Evolutionary conservation across 371 early-diverging fungal genomes (phyloP).

Genomic region (Actinomortierella ambigua): DNA sequence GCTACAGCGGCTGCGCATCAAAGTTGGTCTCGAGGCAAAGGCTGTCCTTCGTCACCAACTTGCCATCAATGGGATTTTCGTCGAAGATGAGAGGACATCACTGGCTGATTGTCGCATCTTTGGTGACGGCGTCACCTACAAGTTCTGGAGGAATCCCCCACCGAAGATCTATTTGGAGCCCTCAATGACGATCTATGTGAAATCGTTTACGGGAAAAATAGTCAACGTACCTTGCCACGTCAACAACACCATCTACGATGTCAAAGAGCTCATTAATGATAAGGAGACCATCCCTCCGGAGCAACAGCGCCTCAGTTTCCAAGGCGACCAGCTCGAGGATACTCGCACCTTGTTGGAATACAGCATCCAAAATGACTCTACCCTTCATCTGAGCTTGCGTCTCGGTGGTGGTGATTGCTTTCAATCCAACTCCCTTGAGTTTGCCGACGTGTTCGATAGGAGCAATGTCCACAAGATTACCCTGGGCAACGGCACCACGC

Average conservation of each 20-base stretch:
- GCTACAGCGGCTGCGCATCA: not conserved
- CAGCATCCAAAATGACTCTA: slow-evolving; percentile 68
- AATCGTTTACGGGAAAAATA: not conserved
- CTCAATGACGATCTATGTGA: not conserved
- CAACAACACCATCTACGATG: slow-evolving; percentile 62
- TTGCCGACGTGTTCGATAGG: no score
- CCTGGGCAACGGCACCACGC: no score
- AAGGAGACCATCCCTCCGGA: slow-evolving; percentile 50
- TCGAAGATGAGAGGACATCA: slow-evolving; percentile 7
- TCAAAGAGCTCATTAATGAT: slow-evolving; percentile 72
- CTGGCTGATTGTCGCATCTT: slow-evolving; percentile 7
- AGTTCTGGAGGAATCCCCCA: not conserved
- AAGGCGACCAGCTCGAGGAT: slow-evolving; percentile 89
- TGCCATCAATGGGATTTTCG: slow-evolving; percentile 5
- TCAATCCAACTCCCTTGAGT: no score
- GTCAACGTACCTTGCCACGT: slow-evolving; percentile 63
- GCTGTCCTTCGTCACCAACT: not conserved
- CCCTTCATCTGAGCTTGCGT: slow-evolving; percentile 84
- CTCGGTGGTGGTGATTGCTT: slow-evolving; percentile 69
- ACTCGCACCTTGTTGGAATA: slow-evolving; percentile 49
- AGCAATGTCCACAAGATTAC: no score
- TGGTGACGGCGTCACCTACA: slow-evolving; percentile 12
- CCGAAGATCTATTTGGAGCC: no score
- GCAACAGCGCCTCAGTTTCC: slow-evolving; percentile 60
- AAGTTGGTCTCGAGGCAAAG: not conserved